Base-by-base conservation (phyloP, 2,329 filamentous ascomycete species). In the Trichoderma sp. region DNA sequence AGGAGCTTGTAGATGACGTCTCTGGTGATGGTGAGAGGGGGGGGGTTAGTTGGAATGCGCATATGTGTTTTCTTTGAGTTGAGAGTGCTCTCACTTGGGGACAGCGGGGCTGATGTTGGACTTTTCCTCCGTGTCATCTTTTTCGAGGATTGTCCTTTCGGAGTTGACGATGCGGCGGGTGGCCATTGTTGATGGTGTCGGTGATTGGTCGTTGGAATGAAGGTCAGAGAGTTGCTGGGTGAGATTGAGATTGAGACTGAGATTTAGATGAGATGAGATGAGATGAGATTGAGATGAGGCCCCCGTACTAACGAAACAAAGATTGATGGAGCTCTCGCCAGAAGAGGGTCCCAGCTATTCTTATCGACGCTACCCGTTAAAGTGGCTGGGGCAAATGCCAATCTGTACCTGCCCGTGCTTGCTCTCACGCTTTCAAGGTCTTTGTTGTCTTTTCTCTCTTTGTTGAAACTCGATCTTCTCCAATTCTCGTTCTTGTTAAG, bases 1-100 rank as follows among this genome's bases (percentile, higher is more conserved):
- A 98, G 87, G 24, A 99, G 90, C 84, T 98, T 99, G 79, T 91
- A 84, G 75, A 99, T 96, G 75, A 98, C 94, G 79, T 92, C 86
- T 71, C 94, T 94, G 70, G 12, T 36, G 18, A 26, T 94, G 70
- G 12, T 43, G 18, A 26, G 18, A 26, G 53, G 9, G 15, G 21
- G 1, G 14, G n/a, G 28, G n/a, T 28, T 39, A 47, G 43, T 14
- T 70, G 24, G 62, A 26, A n/a, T 14, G 30, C n/a, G 47, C 21
- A 66, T 12, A n/a, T 15, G 62, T 24, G 24, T 26, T 53, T 53
- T 53, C 21, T 58, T 47, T 7, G 12, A 24, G 28, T 18, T 66
- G 71, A 21, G 71, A 21, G 47, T 58, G 84, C 91, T 81, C 84
- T 81, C 84, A 97, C 93, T 87, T 86, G 68, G 94, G 94, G 63